Percentiles rank a stretch among this genome's conserved stretches.
phyloP scores from a whole-genome alignment of 2,329 filamentous ascomycete species.

The Mariannaea sp. region DNA sequence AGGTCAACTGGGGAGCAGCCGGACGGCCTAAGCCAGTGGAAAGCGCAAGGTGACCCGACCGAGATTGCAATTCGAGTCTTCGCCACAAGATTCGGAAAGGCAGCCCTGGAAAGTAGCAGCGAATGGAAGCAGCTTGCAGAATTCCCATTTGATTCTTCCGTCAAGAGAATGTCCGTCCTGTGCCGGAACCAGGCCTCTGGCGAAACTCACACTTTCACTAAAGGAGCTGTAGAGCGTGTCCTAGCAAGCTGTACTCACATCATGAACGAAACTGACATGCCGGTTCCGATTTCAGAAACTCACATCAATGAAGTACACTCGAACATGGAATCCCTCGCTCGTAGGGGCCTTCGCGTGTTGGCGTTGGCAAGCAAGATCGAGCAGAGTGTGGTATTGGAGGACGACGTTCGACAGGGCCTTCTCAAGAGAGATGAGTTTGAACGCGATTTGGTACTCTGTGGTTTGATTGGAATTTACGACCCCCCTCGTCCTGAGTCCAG shows the following conservation, averaged over 20 bases:
- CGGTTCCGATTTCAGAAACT: conserved; percentile 54
- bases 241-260: conserved; percentile 64
- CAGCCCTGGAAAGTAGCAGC: conserved; percentile 24
- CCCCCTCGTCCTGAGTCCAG: conserved; percentile 71
- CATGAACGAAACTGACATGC: conserved; percentile 49
- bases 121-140: conserved; percentile 66
- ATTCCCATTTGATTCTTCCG: conserved; percentile 74
- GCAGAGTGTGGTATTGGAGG: conserved; percentile 41
- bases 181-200: conserved; percentile 52
- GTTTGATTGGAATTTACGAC: conserved; percentile 74
- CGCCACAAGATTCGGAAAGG: conserved; percentile 65
- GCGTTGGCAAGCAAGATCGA: conserved; percentile 62
- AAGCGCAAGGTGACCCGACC: conserved; percentile 65
- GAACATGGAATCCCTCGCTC: conserved; percentile 71
- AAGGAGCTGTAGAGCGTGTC: conserved; percentile 72
- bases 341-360: conserved; percentile 70
- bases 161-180: conserved; percentile 79
- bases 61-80: conserved; percentile 79
- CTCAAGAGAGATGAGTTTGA: conserved; percentile 58
- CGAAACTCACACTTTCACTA: conserved; percentile 60
- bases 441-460: conserved; percentile 65
- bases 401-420: conserved; percentile 50
- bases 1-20: conserved; percentile 30
- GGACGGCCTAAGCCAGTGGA: conserved; percentile 63
- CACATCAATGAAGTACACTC: conserved; percentile 61